Evolutionary conservation across 139 green algal genomes (phyloP), one percentile per base, ranked within the genome.

Genomic region (Micractinium conductrix): DNA sequence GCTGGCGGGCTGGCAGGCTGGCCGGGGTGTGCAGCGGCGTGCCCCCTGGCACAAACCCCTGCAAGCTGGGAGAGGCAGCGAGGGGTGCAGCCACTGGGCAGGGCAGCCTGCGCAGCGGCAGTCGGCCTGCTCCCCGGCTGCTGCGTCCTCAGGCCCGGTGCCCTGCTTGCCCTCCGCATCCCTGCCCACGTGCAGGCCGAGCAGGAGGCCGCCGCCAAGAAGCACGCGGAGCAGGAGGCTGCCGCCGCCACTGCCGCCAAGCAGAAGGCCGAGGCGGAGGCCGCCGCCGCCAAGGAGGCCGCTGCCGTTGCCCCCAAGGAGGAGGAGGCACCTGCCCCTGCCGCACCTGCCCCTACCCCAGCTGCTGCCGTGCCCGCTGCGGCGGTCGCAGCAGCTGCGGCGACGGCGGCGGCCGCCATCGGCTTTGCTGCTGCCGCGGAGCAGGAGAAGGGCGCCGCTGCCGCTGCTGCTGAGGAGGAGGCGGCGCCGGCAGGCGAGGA

Each of bases 361-460:
- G 58, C 60, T 40, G 60, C 60, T 0, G 78, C 60, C 5, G 60
- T 37, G 72, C 1, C 60, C 16, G 45, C 74, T 5, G 65, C 53
- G 12, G 45, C 55, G 62, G 85, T 45, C 2, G 63, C 74, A 22
- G 74, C 85, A 35, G 85, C 70, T 24, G 78, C 83, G 85, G 71
- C 44, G 1, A 55, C 78, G 30, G 74, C 74, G 33, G 71, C 75
- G 33, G 79, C 62, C 43, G 45, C 63, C 74, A 45, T 65, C 74
- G 22, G 84, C 44, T 28, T 84, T 78, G 79, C 45, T 16, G 76
- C 68, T 60, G 75, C 60, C 0, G n/a, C 72, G 76, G 40, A 80
- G n/a, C 68, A 60, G 40, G 70, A 10, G 21, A 55, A 53, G 38
- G 79, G 58, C 16, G 42, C 75, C n/a, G 50, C 50, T 24, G 53